Conservation (phyloP, 371 early-diverging fungal genomes). For the Syncephalastrum contaminatum region DNA sequence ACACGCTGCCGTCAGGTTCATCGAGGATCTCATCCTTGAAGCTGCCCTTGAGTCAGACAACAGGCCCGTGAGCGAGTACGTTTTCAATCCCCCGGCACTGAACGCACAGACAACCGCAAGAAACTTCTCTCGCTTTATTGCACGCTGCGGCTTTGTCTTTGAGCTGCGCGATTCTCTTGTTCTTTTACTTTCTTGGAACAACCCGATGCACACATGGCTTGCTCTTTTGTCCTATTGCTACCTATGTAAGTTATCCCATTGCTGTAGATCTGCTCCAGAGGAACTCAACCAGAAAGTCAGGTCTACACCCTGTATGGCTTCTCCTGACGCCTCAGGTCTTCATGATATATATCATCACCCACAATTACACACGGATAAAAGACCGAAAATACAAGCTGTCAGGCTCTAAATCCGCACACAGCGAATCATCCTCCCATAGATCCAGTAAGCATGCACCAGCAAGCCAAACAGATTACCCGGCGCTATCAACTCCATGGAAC, state of each 20-base stretch:
- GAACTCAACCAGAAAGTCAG: no score
- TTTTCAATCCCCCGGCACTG: conserved; percentile 31
- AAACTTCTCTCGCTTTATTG: conserved; percentile 41
- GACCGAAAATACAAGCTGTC: no score
- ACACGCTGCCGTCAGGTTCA: conserved; percentile 18
- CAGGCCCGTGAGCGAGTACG: conserved; percentile 25
- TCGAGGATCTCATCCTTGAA: conserved; percentile 26
- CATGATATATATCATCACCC: no score
- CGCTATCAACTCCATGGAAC: neutral
- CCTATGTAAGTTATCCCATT: conserved; percentile 24
- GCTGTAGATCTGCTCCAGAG: no score
- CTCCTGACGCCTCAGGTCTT: no score
- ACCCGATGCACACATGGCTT: conserved; percentile 30
- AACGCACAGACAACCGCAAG: conserved; percentile 37
- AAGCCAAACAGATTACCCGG: no score
- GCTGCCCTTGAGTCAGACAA: conserved; percentile 27
- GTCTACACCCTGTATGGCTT: no score
- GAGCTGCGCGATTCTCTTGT: conserved; percentile 30
- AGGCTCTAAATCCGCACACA: no score
- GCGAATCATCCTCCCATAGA: no score
- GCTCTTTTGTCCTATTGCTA: conserved; percentile 34
- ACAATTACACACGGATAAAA: no score
- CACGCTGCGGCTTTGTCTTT: conserved; percentile 40
- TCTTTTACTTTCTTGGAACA: conserved; percentile 39
- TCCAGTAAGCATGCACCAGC: no score